These are phyloP conservation scores for Ogataea nonfermentans DNA, from an alignment of 805 yeast species.

Conservation along the genomic window DNA sequence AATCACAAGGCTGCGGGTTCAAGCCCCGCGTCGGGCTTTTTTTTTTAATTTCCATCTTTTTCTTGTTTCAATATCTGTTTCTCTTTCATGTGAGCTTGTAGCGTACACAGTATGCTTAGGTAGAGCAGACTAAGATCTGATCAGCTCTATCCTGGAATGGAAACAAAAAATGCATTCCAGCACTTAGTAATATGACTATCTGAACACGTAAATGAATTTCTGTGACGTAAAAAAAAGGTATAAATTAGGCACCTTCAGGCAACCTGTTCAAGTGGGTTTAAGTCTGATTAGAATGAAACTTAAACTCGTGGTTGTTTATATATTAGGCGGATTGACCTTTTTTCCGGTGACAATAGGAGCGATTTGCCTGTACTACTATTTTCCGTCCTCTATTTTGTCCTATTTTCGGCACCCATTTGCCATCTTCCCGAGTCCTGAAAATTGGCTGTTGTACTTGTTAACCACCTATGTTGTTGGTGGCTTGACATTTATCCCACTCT, in stretches of 20 bases:
- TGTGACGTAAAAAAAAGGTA: no score
- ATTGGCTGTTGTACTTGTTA: conserved; percentile 34
- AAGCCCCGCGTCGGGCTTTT: conserved; percentile 26
- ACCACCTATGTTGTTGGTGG: conserved; percentile 73
- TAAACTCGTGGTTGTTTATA: neutral
- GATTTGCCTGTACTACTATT: neutral
- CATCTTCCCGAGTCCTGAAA: conserved; percentile 8
- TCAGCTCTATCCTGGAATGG: no score
- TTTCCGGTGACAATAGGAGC: conserved; percentile 2
- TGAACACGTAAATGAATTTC: no score
- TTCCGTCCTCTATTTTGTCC: no score
- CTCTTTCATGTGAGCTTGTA: neutral
- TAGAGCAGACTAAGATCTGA: no score
- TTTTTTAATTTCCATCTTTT: conserved; percentile 11
- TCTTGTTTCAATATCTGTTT: neutral
- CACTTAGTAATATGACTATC: no score
- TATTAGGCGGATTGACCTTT: conserved; percentile 1
- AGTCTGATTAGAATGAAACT: conserved; percentile 1
- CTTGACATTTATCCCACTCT: conserved; percentile 68
- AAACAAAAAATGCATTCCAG: no score
- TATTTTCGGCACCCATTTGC: no score
- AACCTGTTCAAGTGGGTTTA: no score
- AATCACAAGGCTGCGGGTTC: conserved; percentile 28
- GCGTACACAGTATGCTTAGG: no score
- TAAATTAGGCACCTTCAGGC: no score